Evolutionary conservation across 306 rosid genomes (phyloP), one percentile per base, ranked within the genome.

Genomic region (Ceratonia siliqua): DNA sequence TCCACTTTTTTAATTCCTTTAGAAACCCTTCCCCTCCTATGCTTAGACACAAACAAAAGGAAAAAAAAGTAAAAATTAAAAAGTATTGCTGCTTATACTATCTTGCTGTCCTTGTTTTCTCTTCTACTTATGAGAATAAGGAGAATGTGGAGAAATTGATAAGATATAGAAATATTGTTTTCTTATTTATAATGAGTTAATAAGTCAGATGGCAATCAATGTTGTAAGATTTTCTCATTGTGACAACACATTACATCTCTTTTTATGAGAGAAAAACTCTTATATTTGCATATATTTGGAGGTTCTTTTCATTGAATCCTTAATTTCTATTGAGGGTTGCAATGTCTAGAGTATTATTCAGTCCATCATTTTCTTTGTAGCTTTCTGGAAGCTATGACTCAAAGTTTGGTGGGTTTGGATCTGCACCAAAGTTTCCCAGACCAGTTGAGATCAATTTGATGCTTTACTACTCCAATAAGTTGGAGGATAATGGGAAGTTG

Each of bases 391-490:
- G 84, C 78, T 94, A 88, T 62, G 98, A 94, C 82, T 76, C 92
- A 12, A 76, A 88, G 70, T 89, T 49, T 61, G 98, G 98, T 67
- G 98, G 98, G 32, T 94, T 94, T 81, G 96, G 97, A 49, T 91
- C 97, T 66, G 92, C 93, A 58, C 98, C 98, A 1, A 94, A 94
- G 86, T 94, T 94, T 85, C 97, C 98, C 6, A 85, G 97, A 85
- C 98, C 98, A 14, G 98, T 94, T 46, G 98, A 94, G 94, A 78
- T 84, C 57, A 91, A 87, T 77, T 81, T 91, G 77, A 94, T 91
- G 96, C 92, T 91, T 70, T 88, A 94, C 84, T 76, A 85, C 75
- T 80, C 91, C 65, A 87, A 89, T 72, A 94, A 82, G 68, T 72
- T 89, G 90, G 90, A 83, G 82, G 90, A 82, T 68, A 46, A 75